Conservation (phyloP, 805 yeast genomes). For the Vanderwaltozyma yarrowii region DNA sequence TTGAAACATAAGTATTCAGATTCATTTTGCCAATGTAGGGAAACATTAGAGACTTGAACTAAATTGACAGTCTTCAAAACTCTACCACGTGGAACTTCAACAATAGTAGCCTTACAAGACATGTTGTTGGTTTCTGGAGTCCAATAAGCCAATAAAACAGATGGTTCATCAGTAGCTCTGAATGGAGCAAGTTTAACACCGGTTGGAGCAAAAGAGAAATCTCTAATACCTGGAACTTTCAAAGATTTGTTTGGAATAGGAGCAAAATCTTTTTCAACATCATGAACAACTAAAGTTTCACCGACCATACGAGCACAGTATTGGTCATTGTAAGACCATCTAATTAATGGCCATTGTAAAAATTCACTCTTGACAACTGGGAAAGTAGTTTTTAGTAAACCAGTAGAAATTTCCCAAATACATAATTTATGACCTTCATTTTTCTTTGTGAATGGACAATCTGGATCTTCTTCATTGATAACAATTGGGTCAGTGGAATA, state of each 20-base stretch:
- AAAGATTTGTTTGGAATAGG: slow-evolving; percentile 78
- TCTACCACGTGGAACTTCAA: slow-evolving; percentile 76
- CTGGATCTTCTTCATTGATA: slow-evolving; percentile 49
- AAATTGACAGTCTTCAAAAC: slow-evolving; percentile 84
- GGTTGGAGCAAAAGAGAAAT: slow-evolving; percentile 92
- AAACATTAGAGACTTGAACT: slow-evolving; percentile 88
- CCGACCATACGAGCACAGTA: slow-evolving; percentile 95
- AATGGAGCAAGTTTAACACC: slow-evolving; percentile 57
- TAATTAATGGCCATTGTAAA: slow-evolving; percentile 91
- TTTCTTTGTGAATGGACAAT: slow-evolving; percentile 75
- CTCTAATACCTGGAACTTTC: slow-evolving; percentile 74
- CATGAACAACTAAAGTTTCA: slow-evolving; percentile 85
- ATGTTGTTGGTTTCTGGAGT: slow-evolving; percentile 90
- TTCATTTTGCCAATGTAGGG: slow-evolving; percentile 88
- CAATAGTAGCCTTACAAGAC: slow-evolving; percentile 86
- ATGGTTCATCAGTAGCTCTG: slow-evolving; percentile 41
- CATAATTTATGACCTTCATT: slow-evolving; percentile 90
- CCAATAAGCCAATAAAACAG: slow-evolving; percentile 82
- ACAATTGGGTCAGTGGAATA: slow-evolving; percentile 78
- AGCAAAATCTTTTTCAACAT: slow-evolving; percentile 59
- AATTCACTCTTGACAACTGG: slow-evolving; percentile 65
- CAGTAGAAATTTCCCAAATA: slow-evolving; percentile 83
- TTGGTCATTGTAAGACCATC: slow-evolving; percentile 89
- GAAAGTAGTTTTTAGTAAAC: slow-evolving; percentile 79
- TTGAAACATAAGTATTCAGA: slow-evolving; percentile 80